Percentiles rank a stretch among this genome's conserved stretches.
Conservation (phyloP, 2,329 filamentous ascomycete genomes). For the Penicillium polonicum region DNA sequence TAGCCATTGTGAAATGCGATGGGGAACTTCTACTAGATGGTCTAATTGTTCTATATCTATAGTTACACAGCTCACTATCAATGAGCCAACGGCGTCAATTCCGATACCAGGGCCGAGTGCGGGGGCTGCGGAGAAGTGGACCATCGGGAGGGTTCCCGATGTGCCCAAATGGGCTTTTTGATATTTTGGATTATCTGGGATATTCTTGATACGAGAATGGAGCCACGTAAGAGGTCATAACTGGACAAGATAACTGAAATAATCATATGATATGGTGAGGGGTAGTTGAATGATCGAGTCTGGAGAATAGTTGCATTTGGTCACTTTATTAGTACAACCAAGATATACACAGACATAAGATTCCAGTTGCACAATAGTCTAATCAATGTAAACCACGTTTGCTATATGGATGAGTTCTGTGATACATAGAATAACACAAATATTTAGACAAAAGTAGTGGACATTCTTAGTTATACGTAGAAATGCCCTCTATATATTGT, state of each 20-base stretch:
- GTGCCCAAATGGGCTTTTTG: background rate
- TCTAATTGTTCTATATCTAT: constrained; percentile 10
- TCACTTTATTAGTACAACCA: background rate
- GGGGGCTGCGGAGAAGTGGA: constrained; percentile 6
- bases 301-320: background rate
- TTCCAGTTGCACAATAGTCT: background rate
- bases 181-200: background rate
- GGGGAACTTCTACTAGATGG: background rate
- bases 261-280: background rate
- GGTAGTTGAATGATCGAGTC: background rate
- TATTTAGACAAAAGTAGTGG: no score
- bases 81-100: constrained; percentile 2
- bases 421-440: no score
- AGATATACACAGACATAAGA: background rate
- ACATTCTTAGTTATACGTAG: no score
- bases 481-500: background rate
- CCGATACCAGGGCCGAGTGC: background rate
- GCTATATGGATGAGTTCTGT: no score
- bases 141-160: constrained; percentile 17
- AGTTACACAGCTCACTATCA: background rate
- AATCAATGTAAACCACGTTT: background rate
- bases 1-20: constrained; percentile 13
- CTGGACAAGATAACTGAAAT: background rate
- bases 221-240: background rate
- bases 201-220: background rate